phyloP scores from a whole-genome alignment of 2,329 filamentous ascomycete species.

The Aspergillus persii region DNA sequence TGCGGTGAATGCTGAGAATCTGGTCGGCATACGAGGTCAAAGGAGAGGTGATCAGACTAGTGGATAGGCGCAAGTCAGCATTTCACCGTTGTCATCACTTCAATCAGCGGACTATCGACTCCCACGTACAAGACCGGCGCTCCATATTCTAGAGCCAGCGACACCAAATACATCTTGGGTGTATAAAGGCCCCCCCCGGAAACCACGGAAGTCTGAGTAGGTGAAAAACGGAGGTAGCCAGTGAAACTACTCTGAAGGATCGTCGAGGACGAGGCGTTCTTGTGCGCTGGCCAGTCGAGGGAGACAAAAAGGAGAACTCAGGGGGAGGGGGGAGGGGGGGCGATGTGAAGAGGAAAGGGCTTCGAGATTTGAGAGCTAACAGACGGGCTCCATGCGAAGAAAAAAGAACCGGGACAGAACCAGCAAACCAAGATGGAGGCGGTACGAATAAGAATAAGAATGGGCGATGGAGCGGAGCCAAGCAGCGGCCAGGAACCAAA shows the following conservation, averaged over 20 bases:
- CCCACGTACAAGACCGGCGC: conserved; percentile 49
- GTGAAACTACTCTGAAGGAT: background rate
- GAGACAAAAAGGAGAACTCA: background rate
- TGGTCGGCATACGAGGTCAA: conserved; percentile 66
- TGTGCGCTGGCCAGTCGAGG: background rate
- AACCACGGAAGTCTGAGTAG: background rate
- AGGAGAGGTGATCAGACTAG: conserved; percentile 60
- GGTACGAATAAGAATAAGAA: background rate
- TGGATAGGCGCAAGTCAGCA: conserved; percentile 8
- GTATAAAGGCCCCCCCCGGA: background rate
- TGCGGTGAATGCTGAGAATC: conserved; percentile 62
- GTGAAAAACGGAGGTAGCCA: background rate
- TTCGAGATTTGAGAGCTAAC: background rate
- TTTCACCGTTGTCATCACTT: background rate
- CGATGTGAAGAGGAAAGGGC: background rate
- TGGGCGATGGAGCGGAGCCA: background rate
- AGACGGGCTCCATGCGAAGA: background rate
- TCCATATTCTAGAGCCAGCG: conserved; percentile 44
- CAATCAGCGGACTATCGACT: background rate
- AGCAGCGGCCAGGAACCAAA: background rate
- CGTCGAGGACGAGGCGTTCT: background rate
- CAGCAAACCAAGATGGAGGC: background rate
- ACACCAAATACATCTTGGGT: conserved; percentile 39
- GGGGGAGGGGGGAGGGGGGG: background rate
- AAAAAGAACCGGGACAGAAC: background rate